Base-by-base conservation (phyloP, 305 asterid genomes). In the Fraxinus albicans region DNA sequence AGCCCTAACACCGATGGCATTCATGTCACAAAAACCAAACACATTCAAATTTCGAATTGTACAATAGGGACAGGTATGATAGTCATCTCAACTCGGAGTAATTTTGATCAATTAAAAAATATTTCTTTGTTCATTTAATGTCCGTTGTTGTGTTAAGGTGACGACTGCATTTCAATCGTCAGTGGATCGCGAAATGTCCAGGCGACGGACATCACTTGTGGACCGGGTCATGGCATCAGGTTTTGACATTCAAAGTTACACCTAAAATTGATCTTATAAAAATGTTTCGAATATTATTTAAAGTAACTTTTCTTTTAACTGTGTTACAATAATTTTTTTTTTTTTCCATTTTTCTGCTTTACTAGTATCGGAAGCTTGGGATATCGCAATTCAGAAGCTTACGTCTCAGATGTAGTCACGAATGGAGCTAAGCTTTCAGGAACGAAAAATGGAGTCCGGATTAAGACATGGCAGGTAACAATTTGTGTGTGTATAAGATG, bases 1-100 rank as follows among this genome's bases (percentile, higher is more conserved):
- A 92, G 97, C 77, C 98, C 99, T 6, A 95, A 95, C 76, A 95
- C 99, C 1, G 99, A 95, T 79, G 99, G 99, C 47, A 94, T 95
- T 17, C 98, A 95, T 81, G 81, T 95, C 50, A 79, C 93, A 0
- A 53, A 21, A 9, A 90, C 97, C 6, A 83, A 85, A 85, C 84
- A 91, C 77, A 89, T 95, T 29, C 80, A 83, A 34, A 88, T 95
- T 17, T 91, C 91, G 4, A 75, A 42, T 84, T 84, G 87, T 78
- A 85, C 50, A 8, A 94, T 95, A 10, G 93, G 76, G 88, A 90
- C 96, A 77, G 97, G 98, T 93, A 88, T 70, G 31, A 1, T 27
- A 67, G 12, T 27, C 7, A 27, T 65, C 36, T 25, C 6, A 0
- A 8, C 73, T 65, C 0, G 1, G 0, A 9, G n/a, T 31, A 5